Evolutionary conservation across 345 rosid genomes (phyloP).

Genomic region (Pistacia integerrima): DNA sequence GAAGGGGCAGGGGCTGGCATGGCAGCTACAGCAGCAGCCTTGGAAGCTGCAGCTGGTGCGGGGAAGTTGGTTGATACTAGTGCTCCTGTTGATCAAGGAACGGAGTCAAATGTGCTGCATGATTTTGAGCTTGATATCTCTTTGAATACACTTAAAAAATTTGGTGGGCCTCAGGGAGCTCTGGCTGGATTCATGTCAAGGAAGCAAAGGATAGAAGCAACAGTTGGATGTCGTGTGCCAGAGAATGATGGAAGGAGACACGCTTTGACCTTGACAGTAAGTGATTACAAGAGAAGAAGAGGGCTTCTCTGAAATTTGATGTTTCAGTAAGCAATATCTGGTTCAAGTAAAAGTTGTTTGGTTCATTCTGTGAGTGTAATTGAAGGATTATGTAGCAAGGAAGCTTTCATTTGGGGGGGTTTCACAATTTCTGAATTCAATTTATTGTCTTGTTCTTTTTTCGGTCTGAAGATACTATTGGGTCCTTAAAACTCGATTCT

Average conservation of each 20-base stretch:
- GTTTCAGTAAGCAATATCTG: not conserved
- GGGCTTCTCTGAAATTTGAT: slow-evolving; percentile 77
- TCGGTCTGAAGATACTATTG: not conserved
- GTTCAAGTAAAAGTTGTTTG: not conserved
- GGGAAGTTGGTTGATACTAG: slow-evolving; percentile 93
- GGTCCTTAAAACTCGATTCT: not conserved
- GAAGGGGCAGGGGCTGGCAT: slow-evolving; percentile 43
- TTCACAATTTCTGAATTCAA: not conserved
- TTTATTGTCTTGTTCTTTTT: not conserved
- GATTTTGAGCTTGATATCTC: slow-evolving; percentile 82
- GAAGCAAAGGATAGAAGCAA: slow-evolving; percentile 89
- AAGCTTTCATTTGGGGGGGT: not conserved
- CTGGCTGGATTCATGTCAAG: slow-evolving; percentile 88
- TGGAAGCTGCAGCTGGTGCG: slow-evolving; percentile 95
- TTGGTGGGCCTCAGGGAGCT: slow-evolving; percentile 84
- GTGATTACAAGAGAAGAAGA: slow-evolving; percentile 98
- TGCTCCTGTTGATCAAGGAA: slow-evolving; percentile 88
- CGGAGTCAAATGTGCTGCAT: slow-evolving; percentile 72
- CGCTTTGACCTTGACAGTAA: slow-evolving; percentile 81
- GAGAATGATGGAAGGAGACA: slow-evolving; percentile 93
- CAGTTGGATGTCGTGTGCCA: slow-evolving; percentile 70
- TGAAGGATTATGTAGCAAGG: not conserved
- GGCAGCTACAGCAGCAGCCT: slow-evolving; percentile 75
- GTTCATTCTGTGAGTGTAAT: not conserved
- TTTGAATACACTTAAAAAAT: slow-evolving; percentile 58